Base-by-base conservation (phyloP, 768 basidiomycete genomes). In the Dictyophora rubrovolvata region DNA sequence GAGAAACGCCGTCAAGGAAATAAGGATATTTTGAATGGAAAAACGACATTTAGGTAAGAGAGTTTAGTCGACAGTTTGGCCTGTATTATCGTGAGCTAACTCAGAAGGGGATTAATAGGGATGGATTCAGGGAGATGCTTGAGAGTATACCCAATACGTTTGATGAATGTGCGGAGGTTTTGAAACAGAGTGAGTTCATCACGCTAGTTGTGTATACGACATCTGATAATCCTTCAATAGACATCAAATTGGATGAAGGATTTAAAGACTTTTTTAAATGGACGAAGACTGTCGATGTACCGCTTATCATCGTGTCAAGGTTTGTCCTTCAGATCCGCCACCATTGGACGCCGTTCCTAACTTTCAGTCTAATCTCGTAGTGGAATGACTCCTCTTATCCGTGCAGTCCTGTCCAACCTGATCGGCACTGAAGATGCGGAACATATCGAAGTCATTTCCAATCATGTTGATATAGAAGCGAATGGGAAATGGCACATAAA, bases 231-330 rank as follows among this genome's bases (percentile, higher is more conserved):
- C 58, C 20, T 42, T 48, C 11, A 53, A 14, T 61, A 93, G 91
- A 91, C 68, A 92, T 95, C 72, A 78, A 78, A 60, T 79, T 95
- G 47, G 93, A 97, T 72, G 72, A 82, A 1, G 93, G 93, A 17
- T 99, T 99, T 77, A 86, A 85, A 68, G 79, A 82, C 1, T 98
- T 97, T 71, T 85, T 87, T 70, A 71, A 75, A 17, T 98, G 86
- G 83, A 94, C 91, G 73, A 87, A 88, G 66, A 72, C 71, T 1
- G 76, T 83, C 50, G 85, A 86, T 63, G 80, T 98, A 50, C 96
- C 96, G 12, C 79, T 96, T 62, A 86, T 95, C 61, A 90, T 97
- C 68, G 91, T 96, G 48, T 96, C 94, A 5, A 92, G 89, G 90
- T 89, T 63, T 52, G 74, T 50, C 18, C 37, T 22, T 37, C 53